These are phyloP conservation scores for Penicillium brevicompactum DNA, from an alignment of 2,329 filamentous ascomycete species.

Conservation along the genomic window DNA sequence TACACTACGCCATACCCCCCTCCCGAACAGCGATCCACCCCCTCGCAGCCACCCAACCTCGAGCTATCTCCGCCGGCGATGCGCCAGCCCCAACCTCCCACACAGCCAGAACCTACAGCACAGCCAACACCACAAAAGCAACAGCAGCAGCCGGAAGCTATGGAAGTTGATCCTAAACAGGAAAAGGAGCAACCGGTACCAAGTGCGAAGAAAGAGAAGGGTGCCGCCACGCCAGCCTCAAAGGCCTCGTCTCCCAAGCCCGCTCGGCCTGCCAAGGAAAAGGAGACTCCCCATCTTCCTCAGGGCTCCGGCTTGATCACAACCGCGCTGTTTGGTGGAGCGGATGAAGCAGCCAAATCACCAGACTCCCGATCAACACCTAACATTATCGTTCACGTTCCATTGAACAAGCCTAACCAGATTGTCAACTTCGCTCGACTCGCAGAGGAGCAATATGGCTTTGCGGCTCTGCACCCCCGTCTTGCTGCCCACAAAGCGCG, in stretches of 20 bases:
- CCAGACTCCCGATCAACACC: slow-evolving; percentile 56
- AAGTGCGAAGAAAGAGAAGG: slow-evolving; percentile 46
- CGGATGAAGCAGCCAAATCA: slow-evolving; percentile 49
- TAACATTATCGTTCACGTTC: slow-evolving; percentile 82
- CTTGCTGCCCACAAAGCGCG: slow-evolving; percentile 86
- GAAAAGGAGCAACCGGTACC: slow-evolving; percentile 26
- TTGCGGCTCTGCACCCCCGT: slow-evolving; percentile 88
- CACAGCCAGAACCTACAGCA: slow-evolving; percentile 17
- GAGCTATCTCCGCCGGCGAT: slow-evolving; percentile 20
- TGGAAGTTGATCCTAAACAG: slow-evolving; percentile 36
- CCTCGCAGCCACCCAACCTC: slow-evolving; percentile 25
- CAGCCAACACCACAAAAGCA: slow-evolving; percentile 17
- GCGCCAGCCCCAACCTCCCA: slow-evolving; percentile 20
- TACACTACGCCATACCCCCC: slow-evolving; percentile 22
- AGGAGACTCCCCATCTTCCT: slow-evolving; percentile 59
- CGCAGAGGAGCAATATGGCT: slow-evolving; percentile 91
- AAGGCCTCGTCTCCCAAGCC: slow-evolving; percentile 60
- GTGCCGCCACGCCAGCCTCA: slow-evolving; percentile 51
- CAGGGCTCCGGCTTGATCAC: slow-evolving; percentile 66
- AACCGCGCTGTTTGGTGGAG: slow-evolving; percentile 59
- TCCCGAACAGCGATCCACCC: slow-evolving; percentile 28
- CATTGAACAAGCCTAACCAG: slow-evolving; percentile 79
- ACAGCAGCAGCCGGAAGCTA: slow-evolving; percentile 21
- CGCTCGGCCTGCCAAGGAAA: slow-evolving; percentile 57
- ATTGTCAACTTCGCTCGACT: slow-evolving; percentile 94